Conservation (phyloP, 139 green algal species). For the Chlorella vulgaris region DNA sequence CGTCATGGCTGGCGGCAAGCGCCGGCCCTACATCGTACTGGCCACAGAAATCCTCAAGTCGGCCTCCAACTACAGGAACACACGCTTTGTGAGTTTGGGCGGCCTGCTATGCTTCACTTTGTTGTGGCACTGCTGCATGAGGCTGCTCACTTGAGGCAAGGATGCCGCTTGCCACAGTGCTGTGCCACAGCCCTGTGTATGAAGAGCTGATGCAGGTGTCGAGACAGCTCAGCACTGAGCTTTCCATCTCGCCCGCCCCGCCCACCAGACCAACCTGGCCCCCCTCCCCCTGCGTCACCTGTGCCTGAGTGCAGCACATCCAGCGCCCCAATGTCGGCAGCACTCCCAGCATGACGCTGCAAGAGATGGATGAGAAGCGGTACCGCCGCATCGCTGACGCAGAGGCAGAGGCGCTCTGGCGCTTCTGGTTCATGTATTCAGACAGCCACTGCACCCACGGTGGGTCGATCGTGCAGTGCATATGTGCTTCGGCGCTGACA, state of each 20-base stretch:
- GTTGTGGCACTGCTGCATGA: background rate
- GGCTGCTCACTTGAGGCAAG: background rate
- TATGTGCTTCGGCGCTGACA: background rate
- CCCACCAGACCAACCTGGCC: no score
- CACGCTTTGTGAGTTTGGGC: background rate
- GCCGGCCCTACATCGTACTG: background rate
- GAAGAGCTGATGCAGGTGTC: no score
- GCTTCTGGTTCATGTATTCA: conserved; percentile 38
- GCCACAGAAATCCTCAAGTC: conserved; percentile 36
- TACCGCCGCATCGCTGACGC: background rate
- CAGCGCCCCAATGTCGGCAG: conserved; percentile 20
- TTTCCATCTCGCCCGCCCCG: no score
- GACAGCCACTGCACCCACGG: conserved; percentile 31
- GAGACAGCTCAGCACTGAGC: no score
- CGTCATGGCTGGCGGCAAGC: background rate
- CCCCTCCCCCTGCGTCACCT: background rate
- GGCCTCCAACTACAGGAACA: conserved; percentile 34
- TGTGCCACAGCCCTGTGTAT: background rate
- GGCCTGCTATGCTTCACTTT: background rate
- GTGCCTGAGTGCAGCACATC: background rate
- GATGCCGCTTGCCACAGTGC: background rate
- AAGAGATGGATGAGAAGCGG: background rate
- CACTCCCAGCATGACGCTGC: background rate
- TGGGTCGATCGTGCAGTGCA: background rate
- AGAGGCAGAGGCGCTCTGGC: conserved; percentile 35